Evolutionary conservation across 2,329 filamentous ascomycete genomes (phyloP), one percentile per base, ranked within the genome.

Genomic region (Paecilomyces sp.): DNA sequence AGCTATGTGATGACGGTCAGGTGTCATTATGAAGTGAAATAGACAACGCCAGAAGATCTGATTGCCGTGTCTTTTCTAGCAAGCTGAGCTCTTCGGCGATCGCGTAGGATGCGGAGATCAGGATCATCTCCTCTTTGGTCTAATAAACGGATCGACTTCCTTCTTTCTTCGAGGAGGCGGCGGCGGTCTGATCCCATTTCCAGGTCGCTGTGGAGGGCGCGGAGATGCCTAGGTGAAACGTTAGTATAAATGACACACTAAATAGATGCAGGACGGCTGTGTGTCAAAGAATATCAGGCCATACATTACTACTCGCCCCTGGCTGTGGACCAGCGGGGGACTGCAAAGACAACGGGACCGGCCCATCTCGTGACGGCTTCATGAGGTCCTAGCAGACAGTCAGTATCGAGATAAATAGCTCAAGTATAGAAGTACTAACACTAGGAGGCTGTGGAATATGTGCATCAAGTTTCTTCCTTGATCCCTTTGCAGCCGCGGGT

Each of bases 61-160:
- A 6, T 18, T 47, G n/a, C n/a, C 18, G 8, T 22, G 6, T 22
- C n/a, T 18, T 47, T 18, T 4, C 36, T 47, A 3, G n/a, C n/a
- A 47, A 18, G 41, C 41, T 47, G 41, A 47, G 8, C n/a, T 28
- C 25, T 47, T 47, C 36, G 6, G 41, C 15, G 5, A 18, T 18
- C 8, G n/a, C n/a, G 36, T 15, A 18, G 6, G n/a, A n/a, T 41
- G 36, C 4, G n/a, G 2, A 18, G 41, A 9, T 8, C 9, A 7
- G 18, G 41, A 51, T 63, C 62, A 70, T 61, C 70, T 70, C 58
- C 69, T 67, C 62, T 75, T 77, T 15, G 75, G 75, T 41, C 75
- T 69, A 60, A 77, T 77, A 60, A 77, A 77, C 3, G 74, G 74
- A 58, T 77, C 75, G 22, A 61, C 68, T 24, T 72, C 69, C 61